Conservation (phyloP, 805 yeast species). For the Suhomyces canberraensis region DNA sequence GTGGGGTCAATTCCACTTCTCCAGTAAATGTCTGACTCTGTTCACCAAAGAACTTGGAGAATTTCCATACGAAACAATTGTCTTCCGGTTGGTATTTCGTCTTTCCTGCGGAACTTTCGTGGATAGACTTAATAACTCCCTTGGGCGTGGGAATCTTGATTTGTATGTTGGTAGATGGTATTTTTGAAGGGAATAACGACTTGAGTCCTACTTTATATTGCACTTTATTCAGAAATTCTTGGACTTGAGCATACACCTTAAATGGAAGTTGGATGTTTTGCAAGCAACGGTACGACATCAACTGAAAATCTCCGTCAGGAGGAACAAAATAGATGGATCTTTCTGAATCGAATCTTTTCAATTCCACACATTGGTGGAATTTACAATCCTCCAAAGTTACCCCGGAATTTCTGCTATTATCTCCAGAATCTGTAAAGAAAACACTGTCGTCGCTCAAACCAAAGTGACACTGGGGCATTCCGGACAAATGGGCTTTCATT, state of each 20-base stretch:
- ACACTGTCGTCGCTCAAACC: slow-evolving; percentile 60
- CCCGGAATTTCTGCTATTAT: slow-evolving; percentile 24
- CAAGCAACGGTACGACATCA: slow-evolving; percentile 60
- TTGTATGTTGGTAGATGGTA: slow-evolving; percentile 60
- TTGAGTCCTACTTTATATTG: slow-evolving; percentile 60
- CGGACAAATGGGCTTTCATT: slow-evolving; percentile 69
- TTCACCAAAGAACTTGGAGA: slow-evolving; percentile 64
- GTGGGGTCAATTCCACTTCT: slow-evolving; percentile 39
- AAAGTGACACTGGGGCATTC: slow-evolving; percentile 80
- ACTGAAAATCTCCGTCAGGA: slow-evolving; percentile 84
- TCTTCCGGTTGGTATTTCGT: slow-evolving; percentile 67
- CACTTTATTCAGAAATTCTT: slow-evolving; percentile 41
- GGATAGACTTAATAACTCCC: slow-evolving; percentile 24
- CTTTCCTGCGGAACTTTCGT: slow-evolving; percentile 58
- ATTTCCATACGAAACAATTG: slow-evolving; percentile 63
- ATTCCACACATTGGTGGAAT: slow-evolving; percentile 82
- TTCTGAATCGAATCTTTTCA: slow-evolving; percentile 63
- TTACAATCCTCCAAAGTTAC: slow-evolving; percentile 72
- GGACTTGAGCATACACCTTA: slow-evolving; percentile 54
- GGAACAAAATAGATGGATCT: slow-evolving; percentile 71
- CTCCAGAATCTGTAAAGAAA: slow-evolving; percentile 9
- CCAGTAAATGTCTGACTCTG: slow-evolving; percentile 61
- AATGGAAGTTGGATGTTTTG: slow-evolving; percentile 68
- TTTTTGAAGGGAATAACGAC: slow-evolving; percentile 57
- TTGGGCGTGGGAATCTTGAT: slow-evolving; percentile 67